Conservation (phyloP, 805 yeast genomes). For the Kodamaea restingae region DNA sequence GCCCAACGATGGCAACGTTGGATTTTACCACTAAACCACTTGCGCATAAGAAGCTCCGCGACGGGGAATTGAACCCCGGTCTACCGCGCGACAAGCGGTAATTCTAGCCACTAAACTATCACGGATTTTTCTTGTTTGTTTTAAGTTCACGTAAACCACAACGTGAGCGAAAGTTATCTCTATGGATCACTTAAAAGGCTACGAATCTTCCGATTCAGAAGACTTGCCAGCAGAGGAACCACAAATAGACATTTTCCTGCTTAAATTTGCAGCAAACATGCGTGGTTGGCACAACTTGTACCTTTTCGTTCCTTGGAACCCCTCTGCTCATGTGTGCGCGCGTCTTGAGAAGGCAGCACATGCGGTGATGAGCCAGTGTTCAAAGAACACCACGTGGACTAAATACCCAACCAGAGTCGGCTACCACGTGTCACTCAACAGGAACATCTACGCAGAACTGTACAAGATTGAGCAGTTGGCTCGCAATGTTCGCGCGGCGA, state of each 20-base stretch:
- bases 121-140: slow-evolving; percentile 1
- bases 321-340: background rate
- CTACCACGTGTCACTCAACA: slow-evolving; percentile 17
- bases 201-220: slow-evolving; percentile 15
- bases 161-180: background rate
- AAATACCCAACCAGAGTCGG: slow-evolving; percentile 4
- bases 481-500: slow-evolving; percentile 8
- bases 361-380: background rate
- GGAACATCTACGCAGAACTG: slow-evolving; percentile 13
- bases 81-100: slow-evolving; percentile 8
- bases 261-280: slow-evolving; percentile 18
- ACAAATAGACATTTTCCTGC: slow-evolving; percentile 10
- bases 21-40: slow-evolving; percentile 5
- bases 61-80: slow-evolving; percentile 8
- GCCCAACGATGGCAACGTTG: slow-evolving; percentile 6
- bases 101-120: slow-evolving; percentile 7
- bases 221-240: slow-evolving; percentile 5
- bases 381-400: background rate
- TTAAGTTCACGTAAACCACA: background rate
- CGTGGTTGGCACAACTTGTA: slow-evolving; percentile 11
- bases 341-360: background rate
- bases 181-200: slow-evolving; percentile 11
- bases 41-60: slow-evolving; percentile 3
- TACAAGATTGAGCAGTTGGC: slow-evolving; percentile 9
- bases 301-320: slow-evolving; percentile 18